These are phyloP conservation scores for Reutealis trisperma DNA, from an alignment of 345 rosid genomes.

Conservation along the genomic window DNA sequence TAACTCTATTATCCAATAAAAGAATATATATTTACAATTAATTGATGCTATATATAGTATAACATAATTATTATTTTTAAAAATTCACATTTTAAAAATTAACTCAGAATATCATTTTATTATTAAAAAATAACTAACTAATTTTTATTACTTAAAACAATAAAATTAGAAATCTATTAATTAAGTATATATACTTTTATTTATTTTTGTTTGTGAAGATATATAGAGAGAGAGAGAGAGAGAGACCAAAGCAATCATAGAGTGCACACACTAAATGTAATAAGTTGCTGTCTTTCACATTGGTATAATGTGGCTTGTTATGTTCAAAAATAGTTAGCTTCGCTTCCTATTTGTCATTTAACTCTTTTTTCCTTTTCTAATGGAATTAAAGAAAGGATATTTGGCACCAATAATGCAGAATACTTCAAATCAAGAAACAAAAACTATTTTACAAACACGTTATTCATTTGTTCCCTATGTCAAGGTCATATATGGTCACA, in stretches of 20 bases:
- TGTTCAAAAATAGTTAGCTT: no score
- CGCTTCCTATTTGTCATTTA: constrained; percentile 1
- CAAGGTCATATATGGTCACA: constrained; percentile 37
- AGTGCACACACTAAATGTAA: background rate
- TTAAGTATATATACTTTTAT: background rate
- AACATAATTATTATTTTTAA: no score
- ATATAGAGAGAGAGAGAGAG: no score
- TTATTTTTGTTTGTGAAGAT: background rate
- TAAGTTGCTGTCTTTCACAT: background rate
- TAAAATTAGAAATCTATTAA: no score
- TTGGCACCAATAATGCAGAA: constrained; percentile 24
- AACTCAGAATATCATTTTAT: no score
- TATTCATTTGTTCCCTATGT: constrained; percentile 35
- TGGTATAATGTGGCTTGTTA: background rate
- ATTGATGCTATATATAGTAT: no score
- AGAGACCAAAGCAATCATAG: background rate
- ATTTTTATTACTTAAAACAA: no score
- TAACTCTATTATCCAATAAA: no score
- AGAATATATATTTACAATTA: no score
- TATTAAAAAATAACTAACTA: no score
- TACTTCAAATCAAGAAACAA: constrained; percentile 27
- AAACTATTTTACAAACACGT: constrained; percentile 27
- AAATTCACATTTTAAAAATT: no score
- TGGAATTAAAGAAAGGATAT: background rate
- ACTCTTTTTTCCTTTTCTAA: background rate